A percentile compares a stretch with the other conserved stretches of the same genome.
Conservation (phyloP, 129 eudicot species). For the Helichrysum umbraculigerum region DNA sequence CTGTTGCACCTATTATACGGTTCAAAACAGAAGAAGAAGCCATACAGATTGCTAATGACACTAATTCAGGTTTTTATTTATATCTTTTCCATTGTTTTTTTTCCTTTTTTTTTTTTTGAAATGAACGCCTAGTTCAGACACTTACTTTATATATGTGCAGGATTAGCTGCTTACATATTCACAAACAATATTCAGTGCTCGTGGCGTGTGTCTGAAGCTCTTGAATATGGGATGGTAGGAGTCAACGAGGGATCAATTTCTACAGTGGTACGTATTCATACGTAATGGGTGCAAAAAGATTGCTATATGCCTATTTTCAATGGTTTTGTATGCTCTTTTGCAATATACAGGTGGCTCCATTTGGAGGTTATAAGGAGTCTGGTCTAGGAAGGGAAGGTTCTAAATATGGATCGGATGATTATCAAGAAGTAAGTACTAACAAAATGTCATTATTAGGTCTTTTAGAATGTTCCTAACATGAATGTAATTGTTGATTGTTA, state of each 20-base stretch:
- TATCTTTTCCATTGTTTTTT: not conserved
- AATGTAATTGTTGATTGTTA: not conserved
- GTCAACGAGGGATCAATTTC: slow-evolving; percentile 89
- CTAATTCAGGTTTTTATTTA: slow-evolving; percentile 70
- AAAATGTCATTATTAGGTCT: not conserved
- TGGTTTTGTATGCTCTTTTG: slow-evolving; percentile 14
- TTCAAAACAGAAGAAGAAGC: slow-evolving; percentile 97
- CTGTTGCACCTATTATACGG: slow-evolving; percentile 84
- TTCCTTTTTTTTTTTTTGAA: not conserved
- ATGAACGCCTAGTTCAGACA: slow-evolving; percentile 4
- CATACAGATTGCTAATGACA: slow-evolving; percentile 84
- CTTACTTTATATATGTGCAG: slow-evolving; percentile 38
- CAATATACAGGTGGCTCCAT: slow-evolving; percentile 78
- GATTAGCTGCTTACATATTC: slow-evolving; percentile 87
- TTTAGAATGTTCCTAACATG: not conserved
- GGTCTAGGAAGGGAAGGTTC: slow-evolving; percentile 98
- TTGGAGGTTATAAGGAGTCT: slow-evolving; percentile 93
- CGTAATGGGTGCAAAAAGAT: not conserved
- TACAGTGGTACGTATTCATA: slow-evolving; percentile 58
- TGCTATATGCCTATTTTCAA: slow-evolving; percentile 2
- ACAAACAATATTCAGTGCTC: slow-evolving; percentile 57
- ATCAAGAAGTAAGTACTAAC: slow-evolving; percentile 62
- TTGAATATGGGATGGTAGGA: slow-evolving; percentile 92
- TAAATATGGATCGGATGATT: slow-evolving; percentile 87
- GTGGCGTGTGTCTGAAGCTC: slow-evolving; percentile 97